Percentiles rank a stretch among this genome's conserved stretches.
Evolutionary conservation across 768 basidiomycete species (phyloP).

Genomic region (Solioccasus polychromus): DNA sequence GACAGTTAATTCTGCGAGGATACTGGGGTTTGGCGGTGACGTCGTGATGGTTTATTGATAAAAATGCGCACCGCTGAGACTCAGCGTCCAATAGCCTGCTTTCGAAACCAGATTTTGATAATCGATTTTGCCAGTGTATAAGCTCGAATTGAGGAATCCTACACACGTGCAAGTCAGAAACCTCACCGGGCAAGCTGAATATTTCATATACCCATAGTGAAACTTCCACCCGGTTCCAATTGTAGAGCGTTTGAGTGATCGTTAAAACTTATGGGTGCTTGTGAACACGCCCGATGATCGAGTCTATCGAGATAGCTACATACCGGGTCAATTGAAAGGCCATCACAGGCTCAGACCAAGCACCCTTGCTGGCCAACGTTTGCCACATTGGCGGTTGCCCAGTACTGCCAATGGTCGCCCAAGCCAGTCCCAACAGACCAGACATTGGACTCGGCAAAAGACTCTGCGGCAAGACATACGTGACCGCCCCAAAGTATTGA

Average conservation of each 20-base stretch:
- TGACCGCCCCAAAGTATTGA: slow-evolving; percentile 72
- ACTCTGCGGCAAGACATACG: slow-evolving; percentile 50
- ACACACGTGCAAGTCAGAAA: background rate
- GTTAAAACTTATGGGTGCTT: slow-evolving; percentile 33
- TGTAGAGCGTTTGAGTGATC: slow-evolving; percentile 39
- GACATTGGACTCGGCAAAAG: slow-evolving; percentile 72
- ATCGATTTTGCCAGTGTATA: slow-evolving; percentile 85
- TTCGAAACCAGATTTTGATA: slow-evolving; percentile 64
- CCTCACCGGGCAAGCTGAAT: background rate
- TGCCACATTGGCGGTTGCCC: slow-evolving; percentile 82
- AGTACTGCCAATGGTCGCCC: slow-evolving; percentile 68
- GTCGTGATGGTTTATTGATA: too few relatives aligned
- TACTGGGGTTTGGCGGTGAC: background rate
- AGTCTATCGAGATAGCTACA: slow-evolving; percentile 3
- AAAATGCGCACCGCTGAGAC: slow-evolving; percentile 58
- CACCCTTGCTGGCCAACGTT: slow-evolving; percentile 57
- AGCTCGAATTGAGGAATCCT: slow-evolving; percentile 67
- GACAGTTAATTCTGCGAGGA: slow-evolving; percentile 58
- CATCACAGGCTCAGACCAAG: slow-evolving; percentile 73
- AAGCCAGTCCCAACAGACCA: slow-evolving; percentile 87
- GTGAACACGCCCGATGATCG: slow-evolving; percentile 5
- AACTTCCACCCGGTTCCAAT: slow-evolving; percentile 69
- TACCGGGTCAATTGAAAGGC: slow-evolving; percentile 81
- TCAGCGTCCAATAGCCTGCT: slow-evolving; percentile 81
- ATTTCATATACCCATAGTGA: slow-evolving; percentile 63